phyloP scores from a whole-genome alignment of 768 basidiomycete genomes.

The Asterophora lycoperdoides region DNA sequence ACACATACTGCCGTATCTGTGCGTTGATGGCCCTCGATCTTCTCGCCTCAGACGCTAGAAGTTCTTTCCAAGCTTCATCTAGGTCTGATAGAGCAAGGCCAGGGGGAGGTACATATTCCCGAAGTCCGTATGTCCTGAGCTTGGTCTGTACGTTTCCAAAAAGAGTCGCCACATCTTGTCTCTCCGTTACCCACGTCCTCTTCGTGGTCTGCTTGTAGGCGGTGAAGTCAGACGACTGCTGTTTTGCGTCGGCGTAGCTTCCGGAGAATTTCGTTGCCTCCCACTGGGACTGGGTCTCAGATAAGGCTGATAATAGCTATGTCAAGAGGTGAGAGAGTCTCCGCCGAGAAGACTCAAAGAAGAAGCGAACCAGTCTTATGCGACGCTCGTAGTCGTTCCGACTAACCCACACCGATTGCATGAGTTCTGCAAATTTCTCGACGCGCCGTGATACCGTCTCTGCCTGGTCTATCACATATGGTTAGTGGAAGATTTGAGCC shows the following conservation, averaged over 20 bases:
- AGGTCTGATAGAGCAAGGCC: conserved; percentile 72
- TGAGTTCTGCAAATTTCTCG: conserved; percentile 93
- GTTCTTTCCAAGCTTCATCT: conserved; percentile 68
- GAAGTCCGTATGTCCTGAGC: conserved; percentile 82
- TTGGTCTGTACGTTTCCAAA: conserved; percentile 95
- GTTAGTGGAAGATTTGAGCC: conserved; percentile 6
- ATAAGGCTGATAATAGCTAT: conserved; percentile 64
- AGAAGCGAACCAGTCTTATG: conserved; percentile 53
- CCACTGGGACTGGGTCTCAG: conserved; percentile 70
- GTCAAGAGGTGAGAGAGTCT: not conserved
- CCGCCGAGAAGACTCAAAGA: not conserved
- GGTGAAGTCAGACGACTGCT: conserved; percentile 65
- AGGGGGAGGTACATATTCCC: conserved; percentile 74
- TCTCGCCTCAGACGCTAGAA: conserved; percentile 71
- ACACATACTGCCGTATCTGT: conserved; percentile 76
- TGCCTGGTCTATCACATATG: conserved; percentile 66
- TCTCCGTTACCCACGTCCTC: conserved; percentile 84
- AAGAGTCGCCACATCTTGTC: conserved; percentile 80
- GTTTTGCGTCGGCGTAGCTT: conserved; percentile 79
- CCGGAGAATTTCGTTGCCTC: conserved; percentile 57
- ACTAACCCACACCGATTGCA: conserved; percentile 87
- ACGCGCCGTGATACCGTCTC: conserved; percentile 92
- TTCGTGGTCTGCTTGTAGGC: conserved; percentile 85
- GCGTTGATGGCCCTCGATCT: conserved; percentile 84
- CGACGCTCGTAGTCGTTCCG: conserved; percentile 93